phyloP scores from a whole-genome alignment of 345 rosid genomes.

The Citrus sinensis region DNA sequence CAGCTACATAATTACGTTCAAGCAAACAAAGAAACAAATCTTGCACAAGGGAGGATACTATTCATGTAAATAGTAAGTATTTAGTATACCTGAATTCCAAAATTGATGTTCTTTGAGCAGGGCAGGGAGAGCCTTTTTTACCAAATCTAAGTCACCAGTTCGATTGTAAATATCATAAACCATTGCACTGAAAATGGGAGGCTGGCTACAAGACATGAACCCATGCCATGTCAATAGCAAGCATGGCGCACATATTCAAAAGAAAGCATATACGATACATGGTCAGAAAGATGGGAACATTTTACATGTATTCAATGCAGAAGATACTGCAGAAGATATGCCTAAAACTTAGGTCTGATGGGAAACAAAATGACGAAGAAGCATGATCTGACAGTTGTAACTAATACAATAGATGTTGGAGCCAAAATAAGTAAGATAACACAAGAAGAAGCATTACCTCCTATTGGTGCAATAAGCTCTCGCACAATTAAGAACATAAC shows the following conservation, averaged over 20 bases:
- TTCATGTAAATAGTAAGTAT: not conserved
- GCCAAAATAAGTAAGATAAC: not conserved
- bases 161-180: constrained; percentile 52
- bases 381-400: not conserved
- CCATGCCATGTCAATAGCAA: not conserved
- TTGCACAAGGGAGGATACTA: not conserved
- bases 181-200: constrained; percentile 93
- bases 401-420: not conserved
- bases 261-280: not conserved
- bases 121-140: constrained; percentile 52
- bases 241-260: not conserved
- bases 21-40: not conserved
- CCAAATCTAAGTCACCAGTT: constrained; percentile 63
- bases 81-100: constrained; percentile 66
- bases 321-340: not conserved
- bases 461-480: constrained; percentile 82
- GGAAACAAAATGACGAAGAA: not conserved
- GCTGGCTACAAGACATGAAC: constrained; percentile 51
- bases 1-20: not conserved
- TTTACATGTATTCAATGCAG: not conserved
- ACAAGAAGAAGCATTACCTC: constrained; percentile 41
- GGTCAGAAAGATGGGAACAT: not conserved
- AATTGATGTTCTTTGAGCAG: constrained; percentile 71
- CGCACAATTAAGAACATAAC: constrained; percentile 75
- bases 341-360: not conserved